Evolutionary conservation across 2,329 filamentous ascomycete species (phyloP).

Genomic region (Pseudogymnoascus sp.): DNA sequence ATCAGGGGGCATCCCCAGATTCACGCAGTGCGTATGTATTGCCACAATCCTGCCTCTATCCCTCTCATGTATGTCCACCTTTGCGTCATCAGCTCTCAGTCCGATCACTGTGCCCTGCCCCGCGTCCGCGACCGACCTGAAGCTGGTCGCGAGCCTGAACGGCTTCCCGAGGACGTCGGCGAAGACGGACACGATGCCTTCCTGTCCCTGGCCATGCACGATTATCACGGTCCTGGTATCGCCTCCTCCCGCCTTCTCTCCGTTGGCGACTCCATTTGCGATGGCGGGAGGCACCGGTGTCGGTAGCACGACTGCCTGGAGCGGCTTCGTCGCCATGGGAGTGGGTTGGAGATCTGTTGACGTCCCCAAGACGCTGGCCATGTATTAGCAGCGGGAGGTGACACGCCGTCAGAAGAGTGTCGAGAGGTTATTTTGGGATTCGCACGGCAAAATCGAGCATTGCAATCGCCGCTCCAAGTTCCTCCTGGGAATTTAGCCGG

Average conservation of each 20-base stretch:
- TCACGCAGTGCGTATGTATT: conserved; percentile 71
- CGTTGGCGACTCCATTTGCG: conserved; percentile 30
- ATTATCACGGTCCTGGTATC: conserved; percentile 56
- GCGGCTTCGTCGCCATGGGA: conserved; percentile 37
- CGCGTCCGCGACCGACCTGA: conserved; percentile 45
- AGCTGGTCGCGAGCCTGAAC: conserved; percentile 49
- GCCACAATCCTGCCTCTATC: conserved; percentile 53
- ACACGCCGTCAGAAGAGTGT: conserved; percentile 1
- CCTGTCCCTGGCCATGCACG: conserved; percentile 62
- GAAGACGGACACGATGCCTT: conserved; percentile 65
- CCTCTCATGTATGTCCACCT: conserved; percentile 48
- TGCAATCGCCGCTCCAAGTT: conserved; percentile 1
- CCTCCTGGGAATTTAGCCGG: neutral
- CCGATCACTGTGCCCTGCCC: conserved; percentile 62
- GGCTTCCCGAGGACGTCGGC: conserved; percentile 73
- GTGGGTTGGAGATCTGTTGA: neutral
- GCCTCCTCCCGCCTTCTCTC: conserved; percentile 31
- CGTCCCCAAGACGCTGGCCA: conserved; percentile 6
- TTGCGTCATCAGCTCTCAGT: conserved; percentile 49
- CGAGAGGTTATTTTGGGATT: conserved; percentile 5
- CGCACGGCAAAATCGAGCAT: conserved; percentile 1
- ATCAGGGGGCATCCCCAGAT: conserved; percentile 62
- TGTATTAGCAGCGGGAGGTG: conserved; percentile 1
- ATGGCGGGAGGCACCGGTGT: conserved; percentile 39
- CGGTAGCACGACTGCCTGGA: conserved; percentile 36